Conservation (phyloP, 1,284 basidiomycete species). For the Mycosarcoma maydis region DNA sequence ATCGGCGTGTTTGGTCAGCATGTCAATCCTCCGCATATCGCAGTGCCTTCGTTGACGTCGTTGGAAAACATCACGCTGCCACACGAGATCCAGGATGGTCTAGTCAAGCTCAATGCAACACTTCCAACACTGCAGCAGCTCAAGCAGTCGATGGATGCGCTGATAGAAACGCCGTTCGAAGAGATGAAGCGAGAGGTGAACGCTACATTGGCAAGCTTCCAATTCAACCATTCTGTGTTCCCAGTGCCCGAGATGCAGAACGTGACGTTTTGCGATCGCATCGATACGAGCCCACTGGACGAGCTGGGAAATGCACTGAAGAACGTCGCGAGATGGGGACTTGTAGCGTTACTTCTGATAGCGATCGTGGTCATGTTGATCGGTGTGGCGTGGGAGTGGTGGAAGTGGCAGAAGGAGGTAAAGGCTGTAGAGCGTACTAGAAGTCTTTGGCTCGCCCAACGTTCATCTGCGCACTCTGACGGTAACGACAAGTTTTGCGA, state of each 20-base stretch:
- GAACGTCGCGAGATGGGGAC: constrained; percentile 20
- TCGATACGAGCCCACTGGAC: constrained; percentile 50
- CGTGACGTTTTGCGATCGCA: constrained; percentile 44
- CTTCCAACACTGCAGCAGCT: constrained; percentile 83
- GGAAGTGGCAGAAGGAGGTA: constrained; percentile 38
- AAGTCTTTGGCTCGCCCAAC: constrained; percentile 32
- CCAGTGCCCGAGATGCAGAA: constrained; percentile 33
- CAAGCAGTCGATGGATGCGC: constrained; percentile 75
- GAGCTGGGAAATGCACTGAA: constrained; percentile 36
- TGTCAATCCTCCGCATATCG: constrained; percentile 37
- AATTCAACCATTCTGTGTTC: constrained; percentile 42
- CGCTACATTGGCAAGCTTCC: constrained; percentile 34
- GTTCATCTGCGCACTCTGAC: not conserved
- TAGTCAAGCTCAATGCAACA: constrained; percentile 80
- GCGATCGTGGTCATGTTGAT: constrained; percentile 34
- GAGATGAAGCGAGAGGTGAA: constrained; percentile 48
- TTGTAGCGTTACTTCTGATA: constrained; percentile 27
- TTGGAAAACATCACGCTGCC: constrained; percentile 85
- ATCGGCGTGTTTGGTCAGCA: constrained; percentile 43
- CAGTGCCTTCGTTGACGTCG: constrained; percentile 69
- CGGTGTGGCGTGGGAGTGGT: constrained; percentile 43
- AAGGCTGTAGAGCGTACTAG: constrained; percentile 35
- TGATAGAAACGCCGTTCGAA: constrained; percentile 56
- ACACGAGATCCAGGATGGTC: constrained; percentile 77
- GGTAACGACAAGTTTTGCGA: not conserved